Evolutionary conservation across 257 asterid genomes (phyloP).

Genomic region (Voacanga thouarsii): DNA sequence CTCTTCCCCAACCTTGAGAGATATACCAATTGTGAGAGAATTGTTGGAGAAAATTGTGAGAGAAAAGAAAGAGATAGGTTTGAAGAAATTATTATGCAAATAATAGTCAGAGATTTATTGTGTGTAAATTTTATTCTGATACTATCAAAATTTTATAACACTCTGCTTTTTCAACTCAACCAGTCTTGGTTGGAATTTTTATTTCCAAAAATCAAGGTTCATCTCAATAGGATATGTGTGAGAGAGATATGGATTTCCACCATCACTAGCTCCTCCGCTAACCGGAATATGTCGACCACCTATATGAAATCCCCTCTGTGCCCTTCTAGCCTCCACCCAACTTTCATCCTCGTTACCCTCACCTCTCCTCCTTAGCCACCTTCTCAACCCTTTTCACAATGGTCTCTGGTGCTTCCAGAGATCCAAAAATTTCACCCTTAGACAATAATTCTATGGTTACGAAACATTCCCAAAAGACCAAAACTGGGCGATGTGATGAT

Average conservation of each 20-base stretch:
- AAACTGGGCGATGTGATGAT: constrained; percentile 40
- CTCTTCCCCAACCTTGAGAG: no score
- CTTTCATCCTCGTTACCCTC: constrained; percentile 23
- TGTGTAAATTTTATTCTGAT: no score
- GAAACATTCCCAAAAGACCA: constrained; percentile 38
- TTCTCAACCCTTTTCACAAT: constrained; percentile 33
- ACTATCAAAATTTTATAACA: no score
- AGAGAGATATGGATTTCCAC: no score
- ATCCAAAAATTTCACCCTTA: constrained; percentile 23
- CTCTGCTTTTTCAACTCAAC: no score
- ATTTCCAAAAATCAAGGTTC: constrained; percentile 45
- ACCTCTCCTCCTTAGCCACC: constrained; percentile 31
- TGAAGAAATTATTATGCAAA: no score
- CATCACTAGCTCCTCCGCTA: constrained; percentile 59
- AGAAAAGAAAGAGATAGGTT: no score
- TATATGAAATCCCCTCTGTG: constrained; percentile 39
- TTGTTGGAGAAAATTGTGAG: no score
- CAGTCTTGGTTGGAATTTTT: constrained; percentile 39
- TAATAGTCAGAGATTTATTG: no score
- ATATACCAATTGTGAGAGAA: no score
- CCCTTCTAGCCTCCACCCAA: constrained; percentile 28
- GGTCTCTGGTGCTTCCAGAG: constrained; percentile 22
- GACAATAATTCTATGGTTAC: constrained; percentile 21
- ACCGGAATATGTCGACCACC: constrained; percentile 45
- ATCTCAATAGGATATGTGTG: no score